Conservation (phyloP, 2,329 filamentous ascomycete species). For the Nigrospora osmanthi region DNA sequence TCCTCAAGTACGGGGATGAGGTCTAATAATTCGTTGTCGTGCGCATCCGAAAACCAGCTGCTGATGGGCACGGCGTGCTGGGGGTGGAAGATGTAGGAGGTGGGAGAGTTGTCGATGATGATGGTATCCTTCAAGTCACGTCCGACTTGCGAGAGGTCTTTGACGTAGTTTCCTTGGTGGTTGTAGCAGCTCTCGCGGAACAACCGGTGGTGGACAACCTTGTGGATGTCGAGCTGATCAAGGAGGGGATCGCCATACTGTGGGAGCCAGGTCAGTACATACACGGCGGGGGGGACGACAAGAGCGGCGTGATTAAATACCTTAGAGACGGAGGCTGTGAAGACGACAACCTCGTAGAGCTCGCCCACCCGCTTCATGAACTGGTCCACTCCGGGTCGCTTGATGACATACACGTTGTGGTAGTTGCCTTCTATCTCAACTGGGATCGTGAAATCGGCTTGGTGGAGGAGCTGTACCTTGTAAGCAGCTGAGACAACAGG, state of each 20-base stretch:
- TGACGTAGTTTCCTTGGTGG: slow-evolving; percentile 98
- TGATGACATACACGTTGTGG: slow-evolving; percentile 99
- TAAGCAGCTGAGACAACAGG: neutral
- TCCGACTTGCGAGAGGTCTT: slow-evolving; percentile 95
- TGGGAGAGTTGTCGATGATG: slow-evolving; percentile 99
- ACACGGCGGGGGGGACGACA: too few relatives aligned
- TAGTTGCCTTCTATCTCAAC: slow-evolving; percentile 99
- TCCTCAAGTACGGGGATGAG: slow-evolving; percentile 98
- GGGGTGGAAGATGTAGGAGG: slow-evolving; percentile 98
- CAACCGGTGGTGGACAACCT: slow-evolving; percentile 89
- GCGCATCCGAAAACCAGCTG: slow-evolving; percentile 99
- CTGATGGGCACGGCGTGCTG: slow-evolving; percentile 98
- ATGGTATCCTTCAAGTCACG: slow-evolving; percentile 95
- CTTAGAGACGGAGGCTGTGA: slow-evolving; percentile 97
- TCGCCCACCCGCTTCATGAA: slow-evolving; percentile 99
- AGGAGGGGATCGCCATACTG: slow-evolving; percentile 94
- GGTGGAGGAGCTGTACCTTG: slow-evolving; percentile 73
- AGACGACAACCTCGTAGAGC: slow-evolving; percentile 96
- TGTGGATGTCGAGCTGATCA: slow-evolving; percentile 94
- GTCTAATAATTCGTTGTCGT: slow-evolving; percentile 97
- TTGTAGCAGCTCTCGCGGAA: slow-evolving; percentile 99
- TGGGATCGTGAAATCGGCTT: slow-evolving; percentile 97
- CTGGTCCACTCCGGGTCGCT: slow-evolving; percentile 94
- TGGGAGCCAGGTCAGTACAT: slow-evolving; percentile 12
- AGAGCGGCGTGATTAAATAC: slow-evolving; percentile 37